Conservation (phyloP, 495 filamentous ascomycete genomes). For the Talaromyces stipitatus region DNA sequence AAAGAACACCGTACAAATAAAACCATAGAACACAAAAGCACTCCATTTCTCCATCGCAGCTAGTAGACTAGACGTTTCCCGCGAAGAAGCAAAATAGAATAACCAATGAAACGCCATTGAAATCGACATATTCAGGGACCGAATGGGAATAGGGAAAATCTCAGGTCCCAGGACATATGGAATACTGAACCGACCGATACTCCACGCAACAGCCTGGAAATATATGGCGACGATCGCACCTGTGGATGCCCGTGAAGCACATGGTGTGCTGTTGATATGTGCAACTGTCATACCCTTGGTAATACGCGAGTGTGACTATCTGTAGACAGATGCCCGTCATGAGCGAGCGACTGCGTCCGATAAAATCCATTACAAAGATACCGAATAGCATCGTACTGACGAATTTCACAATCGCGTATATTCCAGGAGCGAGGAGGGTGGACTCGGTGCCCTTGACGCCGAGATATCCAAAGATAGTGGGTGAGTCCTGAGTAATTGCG, state of each 20-base stretch:
- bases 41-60: constrained; percentile 24
- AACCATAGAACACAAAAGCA: constrained; percentile 17
- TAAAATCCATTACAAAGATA: constrained; percentile 54
- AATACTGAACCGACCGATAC: constrained; percentile 57
- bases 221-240: constrained; percentile 51
- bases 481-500: constrained; percentile 21
- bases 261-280: constrained; percentile 8
- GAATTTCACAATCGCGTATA: constrained; percentile 39
- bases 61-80: constrained; percentile 35
- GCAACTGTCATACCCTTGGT: constrained; percentile 8
- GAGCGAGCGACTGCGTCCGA: constrained; percentile 51
- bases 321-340: constrained; percentile 17
- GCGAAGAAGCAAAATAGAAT: constrained; percentile 54
- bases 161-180: constrained; percentile 61
- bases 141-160: constrained; percentile 48
- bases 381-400: constrained; percentile 48
- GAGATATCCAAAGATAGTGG: constrained; percentile 22
- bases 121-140: constrained; percentile 19
- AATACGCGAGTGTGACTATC: constrained; percentile 12
- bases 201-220: constrained; percentile 52
- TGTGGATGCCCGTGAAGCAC: constrained; percentile 22
- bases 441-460: constrained; percentile 25
- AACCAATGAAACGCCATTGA: constrained; percentile 46
- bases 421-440: constrained; percentile 31
- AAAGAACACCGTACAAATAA: constrained; percentile 18